Conservation (phyloP, 768 basidiomycete genomes). For the Albatrellus ellisii region DNA sequence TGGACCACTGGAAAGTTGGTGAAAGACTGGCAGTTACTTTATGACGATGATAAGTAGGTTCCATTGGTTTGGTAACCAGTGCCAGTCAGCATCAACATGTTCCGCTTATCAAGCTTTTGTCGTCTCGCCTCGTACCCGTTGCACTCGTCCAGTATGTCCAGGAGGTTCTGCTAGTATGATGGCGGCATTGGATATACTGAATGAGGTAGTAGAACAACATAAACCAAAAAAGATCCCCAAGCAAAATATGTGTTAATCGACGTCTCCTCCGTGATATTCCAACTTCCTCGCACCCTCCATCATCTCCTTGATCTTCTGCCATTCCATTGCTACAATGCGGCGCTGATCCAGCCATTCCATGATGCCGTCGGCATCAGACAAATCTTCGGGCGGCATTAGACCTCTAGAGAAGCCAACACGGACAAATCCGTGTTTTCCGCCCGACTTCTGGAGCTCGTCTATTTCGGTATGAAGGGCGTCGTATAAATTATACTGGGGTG, state of each 20-base stretch:
- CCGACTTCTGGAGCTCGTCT: slow-evolving; percentile 31
- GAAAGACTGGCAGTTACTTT: no score
- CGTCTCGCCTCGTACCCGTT: no score
- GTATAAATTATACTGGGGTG: slow-evolving; percentile 49
- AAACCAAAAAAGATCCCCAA: not conserved
- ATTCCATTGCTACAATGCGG: slow-evolving; percentile 51
- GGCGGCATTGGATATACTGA: not conserved
- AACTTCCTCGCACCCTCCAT: slow-evolving; percentile 63
- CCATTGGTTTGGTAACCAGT: no score
- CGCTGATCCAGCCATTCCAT: slow-evolving; percentile 73
- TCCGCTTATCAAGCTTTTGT: no score
- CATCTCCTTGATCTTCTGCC: slow-evolving; percentile 56
- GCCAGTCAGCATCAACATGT: not conserved
- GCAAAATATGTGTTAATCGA: not conserved
- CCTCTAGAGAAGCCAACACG: slow-evolving; percentile 43
- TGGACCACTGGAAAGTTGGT: no score
- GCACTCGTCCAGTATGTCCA: no score
- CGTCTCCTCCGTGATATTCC: slow-evolving; percentile 29
- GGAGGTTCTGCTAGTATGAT: not conserved
- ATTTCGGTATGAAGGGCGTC: slow-evolving; percentile 43
- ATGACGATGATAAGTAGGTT: no score
- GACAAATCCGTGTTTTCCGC: slow-evolving; percentile 33
- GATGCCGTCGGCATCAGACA: slow-evolving; percentile 61
- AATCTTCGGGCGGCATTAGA: slow-evolving; percentile 47
- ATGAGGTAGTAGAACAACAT: not conserved